Percentiles rank a stretch among this genome's conserved stretches.
These are phyloP conservation scores for Phytophthora fragariaefolia DNA, from an alignment of 352 stramenopile species.

Conservation along the genomic window DNA sequence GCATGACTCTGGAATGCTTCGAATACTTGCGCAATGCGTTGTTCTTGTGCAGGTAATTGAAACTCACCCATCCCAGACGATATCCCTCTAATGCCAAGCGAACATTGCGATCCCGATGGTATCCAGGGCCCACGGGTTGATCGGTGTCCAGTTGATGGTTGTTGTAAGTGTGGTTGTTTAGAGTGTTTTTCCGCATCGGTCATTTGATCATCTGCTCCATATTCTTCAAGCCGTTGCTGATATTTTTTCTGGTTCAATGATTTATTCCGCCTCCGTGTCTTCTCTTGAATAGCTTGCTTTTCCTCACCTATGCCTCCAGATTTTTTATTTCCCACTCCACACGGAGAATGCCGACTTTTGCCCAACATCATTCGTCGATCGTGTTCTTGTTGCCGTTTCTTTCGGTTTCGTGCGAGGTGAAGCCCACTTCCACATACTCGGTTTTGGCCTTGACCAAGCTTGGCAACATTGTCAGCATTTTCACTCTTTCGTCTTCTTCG, in stretches of 20 bases:
- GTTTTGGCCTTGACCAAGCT: background rate
- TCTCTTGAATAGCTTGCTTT: slow-evolving; percentile 16
- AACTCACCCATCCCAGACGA: background rate
- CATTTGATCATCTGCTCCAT: background rate
- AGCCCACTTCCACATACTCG: slow-evolving; percentile 47
- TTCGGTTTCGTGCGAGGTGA: slow-evolving; percentile 41
- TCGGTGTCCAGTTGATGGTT: slow-evolving; percentile 11
- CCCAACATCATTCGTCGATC: slow-evolving; percentile 36
- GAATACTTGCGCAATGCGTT: slow-evolving; percentile 20
- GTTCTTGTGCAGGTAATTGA: slow-evolving; percentile 14
- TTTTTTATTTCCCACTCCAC: slow-evolving; percentile 1
- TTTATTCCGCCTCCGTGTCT: slow-evolving; percentile 22
- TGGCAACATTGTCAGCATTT: slow-evolving; percentile 10
- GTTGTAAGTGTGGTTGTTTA: background rate
- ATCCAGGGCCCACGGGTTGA: slow-evolving; percentile 14
- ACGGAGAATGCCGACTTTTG: slow-evolving; percentile 9
- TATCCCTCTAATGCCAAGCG: slow-evolving; percentile 11
- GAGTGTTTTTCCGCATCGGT: slow-evolving; percentile 8
- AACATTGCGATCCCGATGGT: slow-evolving; percentile 16
- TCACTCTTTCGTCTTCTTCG: slow-evolving; percentile 8
- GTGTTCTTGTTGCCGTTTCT: slow-evolving; percentile 37
- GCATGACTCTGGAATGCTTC: slow-evolving; percentile 23
- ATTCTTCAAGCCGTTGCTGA: slow-evolving; percentile 9
- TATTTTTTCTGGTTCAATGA: slow-evolving; percentile 19
- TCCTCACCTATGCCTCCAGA: background rate